Base-by-base conservation (phyloP, 2,329 filamentous ascomycete species). In the Cercospora canescens region DNA sequence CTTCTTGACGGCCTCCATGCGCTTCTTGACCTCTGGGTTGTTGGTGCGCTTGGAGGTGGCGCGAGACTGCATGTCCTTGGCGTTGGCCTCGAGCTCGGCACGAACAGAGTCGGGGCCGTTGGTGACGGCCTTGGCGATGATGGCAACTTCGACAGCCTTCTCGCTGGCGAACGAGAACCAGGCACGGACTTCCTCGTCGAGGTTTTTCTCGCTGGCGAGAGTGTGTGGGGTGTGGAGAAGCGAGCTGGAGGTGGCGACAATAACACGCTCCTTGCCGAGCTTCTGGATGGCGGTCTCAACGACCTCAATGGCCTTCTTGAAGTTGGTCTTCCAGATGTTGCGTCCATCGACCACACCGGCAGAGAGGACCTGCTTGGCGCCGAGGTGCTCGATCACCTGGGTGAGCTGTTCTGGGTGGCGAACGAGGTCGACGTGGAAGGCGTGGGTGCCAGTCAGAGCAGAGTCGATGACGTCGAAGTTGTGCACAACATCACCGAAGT, bases 251-350 rank as follows among this genome's bases (percentile, higher is more conserved):
- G 94, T 97, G 78, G 95, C 92, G 74, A 97, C 93, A 74, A 99
- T 92, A 81, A 99, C 94, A 79, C 95, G 92, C 74, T 98, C 94
- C 87, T 97, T 94, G 84, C 95, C 94, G 70, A 99, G 89, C 86
- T 96, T 93, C 86, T 97, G 92, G 76, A 98, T 85, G 71, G 94
- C 95, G 67, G 88, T 85, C 88, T 98, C 93, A 69, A 95, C 91
- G 71, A 85, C 88, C 86, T 95, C 94, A 72, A 99, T 96, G 78
- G 95, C 93, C 76, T 88, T 89, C 88, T 96, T 91, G 85, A 97
- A 91, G 90, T 98, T 96, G 84, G 93, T 97, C 92, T 99, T 99
- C 95, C 95, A 99, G 87, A 99, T 98, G 88, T 99, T 99, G 78
- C 95, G 93, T 77, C 95, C 95, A 77, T 99, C 94, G 73, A 99